Evolutionary conservation across 2,329 filamentous ascomycete genomes (phyloP).

Genomic region (Microsporum canis): DNA sequence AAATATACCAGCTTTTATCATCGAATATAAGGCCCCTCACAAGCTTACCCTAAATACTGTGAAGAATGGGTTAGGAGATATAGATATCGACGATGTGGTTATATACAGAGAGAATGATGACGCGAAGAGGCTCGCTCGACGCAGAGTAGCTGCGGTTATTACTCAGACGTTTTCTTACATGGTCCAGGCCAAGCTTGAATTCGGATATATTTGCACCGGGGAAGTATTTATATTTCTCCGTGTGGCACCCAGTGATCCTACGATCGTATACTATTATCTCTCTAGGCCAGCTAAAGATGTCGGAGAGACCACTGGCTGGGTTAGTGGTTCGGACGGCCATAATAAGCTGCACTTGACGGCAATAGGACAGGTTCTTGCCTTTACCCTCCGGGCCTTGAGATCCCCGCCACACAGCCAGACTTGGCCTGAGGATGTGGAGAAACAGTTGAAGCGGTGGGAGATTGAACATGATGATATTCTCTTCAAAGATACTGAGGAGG

Average conservation of each 20-base stretch:
- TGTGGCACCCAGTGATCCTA: constrained; percentile 21
- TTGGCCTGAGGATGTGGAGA: constrained; percentile 14
- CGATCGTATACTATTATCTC: constrained; percentile 25
- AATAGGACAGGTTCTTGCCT: constrained; percentile 23
- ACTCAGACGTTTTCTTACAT: constrained; percentile 43
- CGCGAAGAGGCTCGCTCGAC: constrained; percentile 17
- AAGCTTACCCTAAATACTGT: constrained; percentile 37
- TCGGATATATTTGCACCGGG: constrained; percentile 35
- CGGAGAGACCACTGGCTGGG: constrained; percentile 16
- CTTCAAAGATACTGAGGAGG: neutral
- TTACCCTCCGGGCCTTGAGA: constrained; percentile 21
- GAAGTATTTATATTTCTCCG: constrained; percentile 37
- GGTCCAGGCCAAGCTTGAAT: constrained; percentile 36
- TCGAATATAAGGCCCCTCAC: constrained; percentile 40
- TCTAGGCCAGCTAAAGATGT: constrained; percentile 24
- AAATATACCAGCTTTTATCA: constrained; percentile 21
- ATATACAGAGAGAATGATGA: constrained; percentile 22
- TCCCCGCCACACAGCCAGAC: constrained; percentile 11
- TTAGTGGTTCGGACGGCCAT: neutral
- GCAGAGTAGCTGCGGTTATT: constrained; percentile 33
- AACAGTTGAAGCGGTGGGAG: constrained; percentile 17
- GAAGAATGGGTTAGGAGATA: constrained; percentile 31
- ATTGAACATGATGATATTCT: constrained; percentile 17
- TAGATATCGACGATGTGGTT: constrained; percentile 34
- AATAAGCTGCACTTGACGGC: constrained; percentile 21